These are phyloP conservation scores for Clonostachys rosea DNA, from an alignment of 2,329 filamentous ascomycete genomes.

Conservation along the genomic window DNA sequence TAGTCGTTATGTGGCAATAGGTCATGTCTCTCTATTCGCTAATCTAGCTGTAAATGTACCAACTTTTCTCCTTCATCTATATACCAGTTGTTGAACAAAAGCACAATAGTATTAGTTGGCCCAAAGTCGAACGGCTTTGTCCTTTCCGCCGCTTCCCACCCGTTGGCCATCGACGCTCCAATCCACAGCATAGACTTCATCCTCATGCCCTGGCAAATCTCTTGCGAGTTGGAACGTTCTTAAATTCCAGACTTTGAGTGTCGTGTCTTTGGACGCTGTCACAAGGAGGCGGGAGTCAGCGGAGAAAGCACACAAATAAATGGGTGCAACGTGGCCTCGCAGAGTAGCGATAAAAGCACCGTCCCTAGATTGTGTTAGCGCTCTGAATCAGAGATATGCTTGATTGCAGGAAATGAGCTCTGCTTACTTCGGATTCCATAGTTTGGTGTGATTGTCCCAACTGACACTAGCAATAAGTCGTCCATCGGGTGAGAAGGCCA, in stretches of 20 bases:
- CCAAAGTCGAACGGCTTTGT: conserved; percentile 72
- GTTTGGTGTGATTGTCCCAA: conserved; percentile 92
- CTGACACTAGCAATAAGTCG: conserved; percentile 80
- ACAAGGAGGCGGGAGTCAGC: conserved; percentile 88
- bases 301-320: conserved; percentile 90
- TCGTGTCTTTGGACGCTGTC: conserved; percentile 86
- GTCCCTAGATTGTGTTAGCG: conserved; percentile 34
- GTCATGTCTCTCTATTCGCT: too few relatives aligned
- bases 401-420: conserved; percentile 33
- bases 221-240: conserved; percentile 72
- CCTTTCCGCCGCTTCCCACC: conserved; percentile 88
- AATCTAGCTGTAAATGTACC: too few relatives aligned
- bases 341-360: conserved; percentile 82
- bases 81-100: too few relatives aligned
- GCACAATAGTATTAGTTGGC: conserved; percentile 38
- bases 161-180: conserved; percentile 89
- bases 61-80: too few relatives aligned
- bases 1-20: too few relatives aligned
- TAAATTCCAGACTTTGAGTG: conserved; percentile 92
- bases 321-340: conserved; percentile 81
- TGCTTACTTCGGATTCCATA: conserved; percentile 73
- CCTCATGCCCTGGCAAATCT: conserved; percentile 85
- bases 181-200: conserved; percentile 91
- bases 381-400: not conserved
- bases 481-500: conserved; percentile 89